Evolutionary conservation across 139 green algal genomes (phyloP), one percentile per base, ranked within the genome.

Genomic region (Micractinium conductrix): DNA sequence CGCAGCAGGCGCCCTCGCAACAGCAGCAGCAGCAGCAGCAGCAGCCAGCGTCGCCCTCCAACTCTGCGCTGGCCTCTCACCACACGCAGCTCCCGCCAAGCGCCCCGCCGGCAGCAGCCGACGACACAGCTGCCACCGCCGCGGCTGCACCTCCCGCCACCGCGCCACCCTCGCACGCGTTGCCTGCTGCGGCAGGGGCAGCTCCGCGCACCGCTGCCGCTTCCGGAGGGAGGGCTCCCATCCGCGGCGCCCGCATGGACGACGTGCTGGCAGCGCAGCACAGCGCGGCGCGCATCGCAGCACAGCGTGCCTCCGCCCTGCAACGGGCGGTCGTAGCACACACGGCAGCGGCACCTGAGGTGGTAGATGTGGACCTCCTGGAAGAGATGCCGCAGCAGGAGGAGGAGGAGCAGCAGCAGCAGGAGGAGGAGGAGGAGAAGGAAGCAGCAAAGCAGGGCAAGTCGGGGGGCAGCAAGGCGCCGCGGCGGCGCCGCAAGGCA

Each of bases 31-130:
- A 72, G 65, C 65, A 44, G 33, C 65, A 44, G 33, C 65, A 72
- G 33, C 65, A 72, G 65, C 65, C 65, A 72, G 33, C 33, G 2
- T 37, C 65, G 4, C 76, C 76, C 10, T 10, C 42, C 24, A 33
- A 53, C 26, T 58, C 76, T 4, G 76, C 58, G 2, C 53, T 82
- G 28, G 76, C 42, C 24, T 82, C 76, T 1, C 76, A 82, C 58
- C 76, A 72, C 76, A 73, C 76, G 12, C 38, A 82, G 58, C 76
- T 82, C 17, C 48, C 45, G n/a, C 74, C 48, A 63, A 50, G 26
- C 24, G 43, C 1, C 65, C 33, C 28, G 28, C 6, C 43, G 19
- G 22, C 22, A 3, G 35, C 74, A 0, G 50, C 74, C 12, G 74
- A 68, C 16, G 74, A 69, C 74, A 81, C 74, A 0, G 74, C 74